phyloP scores from a whole-genome alignment of 257 asterid species.

The Perilla frutescens region DNA sequence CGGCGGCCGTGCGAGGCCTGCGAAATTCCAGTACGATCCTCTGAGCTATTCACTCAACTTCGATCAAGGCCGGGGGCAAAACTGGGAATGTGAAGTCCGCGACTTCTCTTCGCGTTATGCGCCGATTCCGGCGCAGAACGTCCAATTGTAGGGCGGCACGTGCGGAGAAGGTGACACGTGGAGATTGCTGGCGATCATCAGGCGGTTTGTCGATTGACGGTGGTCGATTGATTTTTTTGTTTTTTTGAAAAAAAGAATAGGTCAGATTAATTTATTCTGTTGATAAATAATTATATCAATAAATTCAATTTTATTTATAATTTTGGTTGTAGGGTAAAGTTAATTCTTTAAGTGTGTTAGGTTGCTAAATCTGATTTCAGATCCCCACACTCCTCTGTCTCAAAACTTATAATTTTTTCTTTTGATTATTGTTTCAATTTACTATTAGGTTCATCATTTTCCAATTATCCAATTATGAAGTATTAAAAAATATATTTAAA shows the following conservation, averaged over 20 bases:
- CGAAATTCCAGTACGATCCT: constrained; percentile 68
- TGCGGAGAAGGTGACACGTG: constrained; percentile 8
- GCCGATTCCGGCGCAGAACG: constrained; percentile 44
- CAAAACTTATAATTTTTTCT: too few relatives aligned
- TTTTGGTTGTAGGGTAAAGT: background rate
- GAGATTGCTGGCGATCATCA: background rate
- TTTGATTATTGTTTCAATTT: too few relatives aligned
- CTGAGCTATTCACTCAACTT: constrained; percentile 75
- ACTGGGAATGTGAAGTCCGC: constrained; percentile 47
- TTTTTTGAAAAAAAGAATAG: too few relatives aligned
- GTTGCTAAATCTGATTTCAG: too few relatives aligned
- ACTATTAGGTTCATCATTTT: too few relatives aligned
- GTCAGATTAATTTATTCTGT: background rate
- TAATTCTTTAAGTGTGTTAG: too few relatives aligned
- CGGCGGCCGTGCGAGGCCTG: constrained; percentile 41
- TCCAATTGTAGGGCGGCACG: constrained; percentile 26
- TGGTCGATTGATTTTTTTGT: background rate
- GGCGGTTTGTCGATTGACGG: constrained; percentile 6
- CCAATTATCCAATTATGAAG: too few relatives aligned
- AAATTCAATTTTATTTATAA: background rate
- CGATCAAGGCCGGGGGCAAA: constrained; percentile 60
- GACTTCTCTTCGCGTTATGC: constrained; percentile 67
- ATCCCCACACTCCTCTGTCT: too few relatives aligned
- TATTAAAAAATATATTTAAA: too few relatives aligned
- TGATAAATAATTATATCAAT: background rate